Percentiles rank a stretch among this genome's conserved stretches.
These are phyloP conservation scores for Mucuna pruriens DNA, from an alignment of 306 rosid species.

Conservation along the genomic window DNA sequence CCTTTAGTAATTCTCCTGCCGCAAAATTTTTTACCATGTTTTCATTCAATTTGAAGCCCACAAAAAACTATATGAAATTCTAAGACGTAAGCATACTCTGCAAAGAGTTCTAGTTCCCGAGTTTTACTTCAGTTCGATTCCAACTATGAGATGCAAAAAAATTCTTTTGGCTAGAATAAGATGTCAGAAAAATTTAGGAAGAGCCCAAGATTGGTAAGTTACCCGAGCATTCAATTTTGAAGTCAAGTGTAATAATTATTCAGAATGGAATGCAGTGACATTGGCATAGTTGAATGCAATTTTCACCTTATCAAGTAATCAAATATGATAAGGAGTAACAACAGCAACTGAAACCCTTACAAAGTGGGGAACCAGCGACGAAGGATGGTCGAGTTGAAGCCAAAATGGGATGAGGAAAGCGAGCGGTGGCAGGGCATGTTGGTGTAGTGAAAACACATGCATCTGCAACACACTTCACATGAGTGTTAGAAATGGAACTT, in stretches of 20 bases:
- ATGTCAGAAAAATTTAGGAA: not conserved
- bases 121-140: not conserved
- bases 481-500: not conserved
- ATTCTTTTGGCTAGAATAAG: not conserved
- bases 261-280: not conserved
- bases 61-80: not conserved
- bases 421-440: conserved; percentile 44
- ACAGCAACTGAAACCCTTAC: conserved; percentile 44
- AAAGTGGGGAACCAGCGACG: conserved; percentile 68
- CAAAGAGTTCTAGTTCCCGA: not conserved
- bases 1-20: not conserved
- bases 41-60: not conserved
- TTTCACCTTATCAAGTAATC: not conserved
- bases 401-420: conserved; percentile 41
- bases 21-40: not conserved
- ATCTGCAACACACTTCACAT: conserved; percentile 49
- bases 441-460: conserved; percentile 50
- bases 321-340: not conserved
- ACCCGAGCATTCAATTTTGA: not conserved
- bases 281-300: not conserved
- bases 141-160: not conserved
- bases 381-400: conserved; percentile 52
- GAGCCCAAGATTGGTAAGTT: not conserved
- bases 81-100: not conserved
- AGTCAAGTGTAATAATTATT: not conserved